phyloP scores from a whole-genome alignment of 306 rosid species.

The Spatholobus suberectus region DNA sequence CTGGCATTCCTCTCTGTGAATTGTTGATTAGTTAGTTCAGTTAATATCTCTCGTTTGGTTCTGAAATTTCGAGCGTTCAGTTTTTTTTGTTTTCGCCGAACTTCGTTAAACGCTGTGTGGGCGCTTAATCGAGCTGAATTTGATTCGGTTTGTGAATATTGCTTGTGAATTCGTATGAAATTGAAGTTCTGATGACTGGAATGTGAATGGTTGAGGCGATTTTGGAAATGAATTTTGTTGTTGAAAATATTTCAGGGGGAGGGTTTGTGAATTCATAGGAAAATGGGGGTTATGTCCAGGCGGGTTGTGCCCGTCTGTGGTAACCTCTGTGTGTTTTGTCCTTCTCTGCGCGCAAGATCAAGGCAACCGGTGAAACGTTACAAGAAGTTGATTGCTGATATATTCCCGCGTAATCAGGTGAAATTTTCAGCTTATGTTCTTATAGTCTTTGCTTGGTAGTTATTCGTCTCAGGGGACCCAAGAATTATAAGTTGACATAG shows the following conservation, averaged over 20 bases:
- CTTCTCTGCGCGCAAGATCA: slow-evolving; percentile 94
- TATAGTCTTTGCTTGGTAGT: slow-evolving; percentile 14
- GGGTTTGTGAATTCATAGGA: slow-evolving; percentile 47
- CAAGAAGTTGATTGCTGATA: slow-evolving; percentile 85
- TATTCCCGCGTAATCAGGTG: slow-evolving; percentile 90
- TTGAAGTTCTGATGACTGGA: slow-evolving; percentile 28
- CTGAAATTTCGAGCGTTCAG: slow-evolving; percentile 1
- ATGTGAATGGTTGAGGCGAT: slow-evolving; percentile 20
- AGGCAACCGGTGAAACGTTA: slow-evolving; percentile 97
- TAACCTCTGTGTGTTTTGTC: slow-evolving; percentile 96
- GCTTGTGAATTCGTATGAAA: slow-evolving; percentile 14
- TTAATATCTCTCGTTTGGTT: slow-evolving; percentile 8
- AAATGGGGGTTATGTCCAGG: slow-evolving; percentile 99
- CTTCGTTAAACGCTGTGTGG: slow-evolving; percentile 21
- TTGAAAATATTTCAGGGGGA: slow-evolving; percentile 40
- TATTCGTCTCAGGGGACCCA: not conserved
- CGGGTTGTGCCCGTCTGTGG: slow-evolving; percentile 98
- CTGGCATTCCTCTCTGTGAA: not conserved
- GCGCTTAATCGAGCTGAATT: slow-evolving; percentile 38
- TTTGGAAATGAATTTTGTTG: slow-evolving; percentile 25
- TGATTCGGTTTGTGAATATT: slow-evolving; percentile 22
- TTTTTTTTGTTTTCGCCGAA: not conserved
- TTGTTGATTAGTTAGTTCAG: slow-evolving; percentile 18
- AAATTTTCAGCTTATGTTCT: slow-evolving; percentile 22
- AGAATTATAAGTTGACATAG: slow-evolving; percentile 16